Evolutionary conservation across 352 stramenopile genomes (phyloP), one percentile per base, ranked within the genome.

Genomic region (Globisporangium emineosum): DNA sequence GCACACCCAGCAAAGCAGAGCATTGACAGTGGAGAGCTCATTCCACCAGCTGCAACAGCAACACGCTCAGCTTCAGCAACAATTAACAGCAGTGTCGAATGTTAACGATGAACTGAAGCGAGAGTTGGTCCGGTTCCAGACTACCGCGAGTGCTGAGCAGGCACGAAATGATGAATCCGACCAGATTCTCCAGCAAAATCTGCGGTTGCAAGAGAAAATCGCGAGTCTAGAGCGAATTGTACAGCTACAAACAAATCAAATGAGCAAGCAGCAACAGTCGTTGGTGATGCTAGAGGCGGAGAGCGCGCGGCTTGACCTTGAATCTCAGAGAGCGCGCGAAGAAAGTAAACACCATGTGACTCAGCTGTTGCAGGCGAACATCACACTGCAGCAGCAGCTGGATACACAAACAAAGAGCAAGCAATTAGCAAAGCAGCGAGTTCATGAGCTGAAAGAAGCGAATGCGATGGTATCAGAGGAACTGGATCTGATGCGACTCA

Each of bases 351-450:
- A 32, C 5, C 71, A 83, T 40, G 68, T 57, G 2, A 47, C 61
- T 10, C 71, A 81, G 25, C 64, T 83, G 56, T 19, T 83, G n/a
- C 69, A 79, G 33, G 35, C 13, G 2, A 74, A 64, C 30, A 68
- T 77, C 9, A 42, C 35, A 27, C 23, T 85, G 19, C 58, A 78
- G 17, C 49, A 72, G 5, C 59, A 73, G 1, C n/a, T 73, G n/a
- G 55, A 72, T 6, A 21, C 25, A 2, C 47, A 63, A 5, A 29
- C 54, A 25, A 27, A 8, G 5, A 33, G 27, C 15, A 43, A 29
- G 2, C n/a, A 35, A 1, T 54, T 37, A 13, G 17, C 45, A 23
- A 19, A 70, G 2, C 54, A 74, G 4, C 52, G 52, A 5, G 23
- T 29, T 0, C 17, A 53, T 35, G 64, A 71, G 59, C 8, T 55